Evolutionary conservation across 2,329 filamentous ascomycete species (phyloP), one percentile per base, ranked within the genome.

Genomic region (Pseudocercospora musae): DNA sequence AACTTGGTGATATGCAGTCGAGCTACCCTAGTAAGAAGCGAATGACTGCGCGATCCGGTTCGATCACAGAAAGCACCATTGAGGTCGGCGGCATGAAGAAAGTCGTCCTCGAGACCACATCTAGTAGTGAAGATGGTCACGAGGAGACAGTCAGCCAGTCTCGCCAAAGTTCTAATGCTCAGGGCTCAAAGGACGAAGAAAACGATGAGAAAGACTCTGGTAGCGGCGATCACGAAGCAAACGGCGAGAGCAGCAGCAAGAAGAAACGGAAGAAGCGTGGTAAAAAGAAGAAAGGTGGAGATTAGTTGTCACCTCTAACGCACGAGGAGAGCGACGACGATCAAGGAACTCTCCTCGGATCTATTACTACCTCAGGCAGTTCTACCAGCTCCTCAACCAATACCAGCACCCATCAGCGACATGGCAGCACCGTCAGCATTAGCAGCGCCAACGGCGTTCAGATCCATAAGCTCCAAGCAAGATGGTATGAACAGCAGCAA

Each of bases 41-140:
- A 8, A 68, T 71, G 13, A 62, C 69, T 4, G 87, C 87, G 5
- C 82, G 89, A 60, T 91, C 87, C 68, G 90, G 90, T 27, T 91
- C 88, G 73, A 91, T 93, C 69, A 92, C 89, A 0, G 89, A 93
- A 75, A 90, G 89, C 64, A 80, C 90, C n/a, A 79, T 92, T 60
- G 88, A 93, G 71, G 81, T 88, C 1, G 86, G 88, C 59, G 90
- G 90, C 2, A 83, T 92, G 57, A 85, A 86, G 66, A 94, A 94
- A 77, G 85, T 92, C 49, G 85, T 94, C 0, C 80, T 94, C 25
- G 88, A 91, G 71, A 87, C 87, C 2, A 89, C 82, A 25, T 63
- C 62, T 18, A 60, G 57, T 15, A 57, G 50, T 13, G 62, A 63
- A 56, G 62, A 63, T 18, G 58, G 62, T 9, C 59, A 59, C 10